Percentiles rank a stretch among this genome's conserved stretches.
These are phyloP conservation scores for Penicillium sp. DNA, from an alignment of 2,329 filamentous ascomycete genomes.

Conservation along the genomic window DNA sequence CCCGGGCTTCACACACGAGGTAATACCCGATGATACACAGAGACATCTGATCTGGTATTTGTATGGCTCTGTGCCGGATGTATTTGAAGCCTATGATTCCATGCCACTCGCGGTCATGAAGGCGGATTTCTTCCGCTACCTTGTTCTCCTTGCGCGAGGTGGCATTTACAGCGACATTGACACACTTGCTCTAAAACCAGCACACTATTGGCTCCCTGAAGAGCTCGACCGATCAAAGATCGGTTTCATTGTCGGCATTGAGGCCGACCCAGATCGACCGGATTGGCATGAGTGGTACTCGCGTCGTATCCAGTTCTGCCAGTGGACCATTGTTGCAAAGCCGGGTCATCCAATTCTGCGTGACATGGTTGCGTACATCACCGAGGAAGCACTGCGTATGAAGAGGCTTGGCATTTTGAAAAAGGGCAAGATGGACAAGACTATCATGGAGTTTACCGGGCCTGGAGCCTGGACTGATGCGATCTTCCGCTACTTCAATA, in stretches of 20 bases:
- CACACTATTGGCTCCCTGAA: conserved; percentile 78
- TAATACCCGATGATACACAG: conserved; percentile 87
- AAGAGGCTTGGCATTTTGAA: conserved; percentile 63
- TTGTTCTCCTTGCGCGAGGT: conserved; percentile 69
- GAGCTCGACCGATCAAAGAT: conserved; percentile 70
- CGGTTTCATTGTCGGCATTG: conserved; percentile 87
- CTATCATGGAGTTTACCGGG: conserved; percentile 88
- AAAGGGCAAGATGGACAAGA: conserved; percentile 59
- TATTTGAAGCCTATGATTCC: conserved; percentile 68
- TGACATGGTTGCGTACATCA: conserved; percentile 81
- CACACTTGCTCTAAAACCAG: conserved; percentile 76
- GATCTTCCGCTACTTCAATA: conserved; percentile 90
- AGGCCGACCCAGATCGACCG: conserved; percentile 85
- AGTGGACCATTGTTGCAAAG: conserved; percentile 97
- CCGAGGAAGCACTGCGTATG: conserved; percentile 68
- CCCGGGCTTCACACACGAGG: conserved; percentile 90
- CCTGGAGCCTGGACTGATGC: conserved; percentile 91
- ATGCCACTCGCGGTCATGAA: conserved; percentile 70
- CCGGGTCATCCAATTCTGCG: conserved; percentile 87
- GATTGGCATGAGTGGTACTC: conserved; percentile 98
- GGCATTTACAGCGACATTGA: conserved; percentile 91
- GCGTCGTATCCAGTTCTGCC: conserved; percentile 92
- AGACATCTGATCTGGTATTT: conserved; percentile 75
- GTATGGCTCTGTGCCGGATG: conserved; percentile 75
- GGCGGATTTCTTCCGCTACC: conserved; percentile 71